phyloP scores from a whole-genome alignment of 441 rosid species.

The Mallotus japonicus region DNA sequence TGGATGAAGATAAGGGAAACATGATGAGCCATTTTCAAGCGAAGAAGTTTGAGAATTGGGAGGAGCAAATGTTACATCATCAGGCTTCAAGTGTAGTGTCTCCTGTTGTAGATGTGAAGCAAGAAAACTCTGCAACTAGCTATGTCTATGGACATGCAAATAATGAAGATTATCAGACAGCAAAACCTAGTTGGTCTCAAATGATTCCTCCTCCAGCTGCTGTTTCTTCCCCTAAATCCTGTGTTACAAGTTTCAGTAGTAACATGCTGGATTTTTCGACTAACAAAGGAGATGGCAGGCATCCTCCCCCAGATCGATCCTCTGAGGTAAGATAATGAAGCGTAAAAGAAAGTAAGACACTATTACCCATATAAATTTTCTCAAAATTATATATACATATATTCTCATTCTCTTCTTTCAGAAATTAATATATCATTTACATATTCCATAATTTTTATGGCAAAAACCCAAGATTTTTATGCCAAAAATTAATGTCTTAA shows the following conservation, averaged over 20 bases:
- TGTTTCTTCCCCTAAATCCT: slow-evolving; percentile 70
- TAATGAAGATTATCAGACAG: slow-evolving; percentile 36
- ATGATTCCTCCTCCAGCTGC: slow-evolving; percentile 45
- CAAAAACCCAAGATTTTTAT: not conserved
- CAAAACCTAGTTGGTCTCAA: slow-evolving; percentile 39
- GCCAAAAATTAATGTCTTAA: not conserved
- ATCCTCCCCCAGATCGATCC: slow-evolving; percentile 69
- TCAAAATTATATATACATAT: not conserved
- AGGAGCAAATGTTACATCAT: slow-evolving; percentile 61
- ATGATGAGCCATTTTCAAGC: slow-evolving; percentile 51
- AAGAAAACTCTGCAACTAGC: slow-evolving; percentile 58
- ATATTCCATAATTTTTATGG: no score
- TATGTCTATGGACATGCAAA: slow-evolving; percentile 45
- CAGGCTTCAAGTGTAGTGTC: slow-evolving; percentile 37
- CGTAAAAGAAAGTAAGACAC: not conserved
- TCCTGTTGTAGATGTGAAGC: slow-evolving; percentile 53
- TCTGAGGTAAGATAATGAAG: slow-evolving; percentile 51
- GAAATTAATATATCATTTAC: not conserved
- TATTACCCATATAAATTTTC: not conserved
- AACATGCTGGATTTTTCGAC: slow-evolving; percentile 79
- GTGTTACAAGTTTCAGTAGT: slow-evolving; percentile 64
- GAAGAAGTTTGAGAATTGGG: slow-evolving; percentile 73
- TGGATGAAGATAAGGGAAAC: slow-evolving; percentile 55
- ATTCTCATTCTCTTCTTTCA: not conserved
- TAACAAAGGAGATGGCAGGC: slow-evolving; percentile 54